phyloP scores from a whole-genome alignment of 2,329 filamentous ascomycete genomes.

The Lasiodiplodia hormozganensis region DNA sequence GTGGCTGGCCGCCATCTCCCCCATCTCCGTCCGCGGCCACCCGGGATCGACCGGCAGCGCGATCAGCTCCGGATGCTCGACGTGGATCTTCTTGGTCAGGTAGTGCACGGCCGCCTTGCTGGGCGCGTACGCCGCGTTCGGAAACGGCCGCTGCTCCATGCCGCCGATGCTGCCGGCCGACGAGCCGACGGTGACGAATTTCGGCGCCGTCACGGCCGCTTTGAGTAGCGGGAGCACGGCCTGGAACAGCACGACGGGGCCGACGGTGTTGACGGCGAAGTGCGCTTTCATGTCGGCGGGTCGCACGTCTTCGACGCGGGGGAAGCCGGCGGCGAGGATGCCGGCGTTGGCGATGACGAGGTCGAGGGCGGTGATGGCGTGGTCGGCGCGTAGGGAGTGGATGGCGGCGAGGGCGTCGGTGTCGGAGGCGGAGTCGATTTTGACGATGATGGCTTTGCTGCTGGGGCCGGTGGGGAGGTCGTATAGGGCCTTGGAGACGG shows the following conservation, averaged over 20 bases:
- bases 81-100: neutral
- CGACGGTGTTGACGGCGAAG: neutral
- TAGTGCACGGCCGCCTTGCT: neutral
- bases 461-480: no score
- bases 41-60: neutral
- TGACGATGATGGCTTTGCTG: neutral
- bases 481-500: no score
- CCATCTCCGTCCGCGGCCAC: neutral
- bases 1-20: neutral
- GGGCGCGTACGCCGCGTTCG: neutral
- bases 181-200: neutral
- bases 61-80: neutral
- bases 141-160: neutral
- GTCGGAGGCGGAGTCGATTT: neutral
- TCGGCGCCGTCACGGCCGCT: neutral
- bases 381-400: neutral
- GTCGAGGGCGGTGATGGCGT: neutral
- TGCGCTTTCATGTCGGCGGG: neutral
- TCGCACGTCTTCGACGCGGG: neutral
- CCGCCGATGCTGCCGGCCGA: neutral
- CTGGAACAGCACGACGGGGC: neutral
- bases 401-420: neutral
- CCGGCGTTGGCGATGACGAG: constrained; percentile 3
- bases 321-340: neutral
- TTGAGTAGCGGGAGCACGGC: neutral